phyloP scores from a whole-genome alignment of 768 basidiomycete species.

The Termitomyces sp. region DNA sequence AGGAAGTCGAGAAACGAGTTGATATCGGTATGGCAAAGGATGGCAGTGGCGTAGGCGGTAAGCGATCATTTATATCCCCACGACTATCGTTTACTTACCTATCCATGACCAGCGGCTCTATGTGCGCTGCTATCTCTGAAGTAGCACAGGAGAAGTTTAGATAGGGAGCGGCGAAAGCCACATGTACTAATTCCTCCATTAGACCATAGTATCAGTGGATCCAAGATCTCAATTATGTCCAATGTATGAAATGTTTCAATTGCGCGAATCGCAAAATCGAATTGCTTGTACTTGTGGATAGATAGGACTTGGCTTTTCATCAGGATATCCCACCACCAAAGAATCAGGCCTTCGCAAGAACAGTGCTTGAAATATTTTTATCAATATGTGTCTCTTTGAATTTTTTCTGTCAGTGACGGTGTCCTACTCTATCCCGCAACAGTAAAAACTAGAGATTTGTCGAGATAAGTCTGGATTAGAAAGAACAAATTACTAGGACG shows the following conservation, averaged over 20 bases:
- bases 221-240: not conserved
- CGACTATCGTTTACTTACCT: slow-evolving; percentile 1
- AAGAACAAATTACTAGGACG: too few species aligned
- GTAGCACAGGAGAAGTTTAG: slow-evolving; percentile 23
- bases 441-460: too few species aligned
- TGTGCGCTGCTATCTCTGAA: slow-evolving; percentile 82
- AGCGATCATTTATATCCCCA: slow-evolving; percentile 22
- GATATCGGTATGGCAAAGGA: slow-evolving; percentile 94
- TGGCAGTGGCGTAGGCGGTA: slow-evolving; percentile 96
- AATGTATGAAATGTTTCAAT: not conserved
- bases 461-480: too few species aligned
- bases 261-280: not conserved
- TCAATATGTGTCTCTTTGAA: not conserved
- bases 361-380: not conserved
- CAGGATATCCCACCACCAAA: not conserved
- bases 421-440: too few species aligned
- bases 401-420: too few species aligned
- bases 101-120: slow-evolving; percentile 59
- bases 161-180: not conserved
- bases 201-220: too few species aligned
- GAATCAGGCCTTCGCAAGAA: not conserved
- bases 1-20: slow-evolving; percentile 72
- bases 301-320: not conserved
- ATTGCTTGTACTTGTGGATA: not conserved
- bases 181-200: not conserved